Conservation (phyloP, 768 basidiomycete species). For the Fomitopsis pulvina region DNA sequence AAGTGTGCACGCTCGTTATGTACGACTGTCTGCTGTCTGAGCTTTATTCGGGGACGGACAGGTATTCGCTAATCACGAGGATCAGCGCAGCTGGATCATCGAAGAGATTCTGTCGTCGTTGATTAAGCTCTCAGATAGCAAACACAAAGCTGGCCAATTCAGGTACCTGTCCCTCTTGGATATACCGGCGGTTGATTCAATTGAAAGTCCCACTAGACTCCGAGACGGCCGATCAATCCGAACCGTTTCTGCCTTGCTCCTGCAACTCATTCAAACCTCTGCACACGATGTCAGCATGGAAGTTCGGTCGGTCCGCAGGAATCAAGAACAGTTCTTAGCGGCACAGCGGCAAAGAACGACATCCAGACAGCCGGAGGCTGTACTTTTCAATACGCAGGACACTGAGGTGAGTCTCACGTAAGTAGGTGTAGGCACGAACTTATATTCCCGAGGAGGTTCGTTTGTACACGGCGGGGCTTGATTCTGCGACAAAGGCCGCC, state of each 20-base stretch:
- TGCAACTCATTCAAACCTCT: constrained; percentile 96
- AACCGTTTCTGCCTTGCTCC: constrained; percentile 85
- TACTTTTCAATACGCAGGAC: constrained; percentile 64
- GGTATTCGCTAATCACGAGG: constrained; percentile 89
- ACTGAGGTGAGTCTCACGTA: constrained; percentile 38
- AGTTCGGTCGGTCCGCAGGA: constrained; percentile 53
- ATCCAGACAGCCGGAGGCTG: constrained; percentile 41
- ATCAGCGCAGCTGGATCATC: constrained; percentile 94
- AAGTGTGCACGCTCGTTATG: constrained; percentile 22
- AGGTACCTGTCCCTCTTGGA: constrained; percentile 40
- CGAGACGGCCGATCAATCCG: constrained; percentile 89
- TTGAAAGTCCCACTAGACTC: constrained; percentile 45
- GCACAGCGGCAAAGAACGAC: constrained; percentile 60
- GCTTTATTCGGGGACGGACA: constrained; percentile 27
- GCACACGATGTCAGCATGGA: constrained; percentile 80
- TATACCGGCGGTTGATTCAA: neutral
- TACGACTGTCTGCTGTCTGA: neutral
- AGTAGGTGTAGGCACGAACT: neutral
- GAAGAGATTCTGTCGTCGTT: constrained; percentile 91
- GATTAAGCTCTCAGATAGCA: constrained; percentile 84
- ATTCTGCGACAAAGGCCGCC: constrained; percentile 80
- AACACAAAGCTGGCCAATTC: constrained; percentile 87
- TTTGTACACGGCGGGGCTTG: constrained; percentile 64
- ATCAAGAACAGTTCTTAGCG: constrained; percentile 54
- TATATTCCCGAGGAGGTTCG: constrained; percentile 49